Evolutionary conservation across 2,329 filamentous ascomycete species (phyloP), one percentile per base, ranked within the genome.

Genomic region (Penicillium sp.): DNA sequence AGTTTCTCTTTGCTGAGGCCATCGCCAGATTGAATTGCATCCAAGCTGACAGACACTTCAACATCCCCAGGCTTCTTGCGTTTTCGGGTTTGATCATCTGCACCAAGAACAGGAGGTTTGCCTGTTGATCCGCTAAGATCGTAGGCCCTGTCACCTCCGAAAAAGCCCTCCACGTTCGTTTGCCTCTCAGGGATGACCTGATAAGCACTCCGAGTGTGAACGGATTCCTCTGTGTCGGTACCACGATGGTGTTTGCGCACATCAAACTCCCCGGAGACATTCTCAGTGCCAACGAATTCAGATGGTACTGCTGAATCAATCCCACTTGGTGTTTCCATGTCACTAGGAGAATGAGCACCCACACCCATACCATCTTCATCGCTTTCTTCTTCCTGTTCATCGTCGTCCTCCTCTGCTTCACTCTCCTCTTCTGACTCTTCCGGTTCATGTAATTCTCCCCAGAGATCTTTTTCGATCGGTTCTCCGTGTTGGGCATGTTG

Each of bases 21-120:
- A 64, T 91, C 90, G 58, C 87, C 83, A 38, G 84, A 81, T 61
- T 85, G 85, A 57, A 99, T 74, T 36, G 88, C 83, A 69, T 97
- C 93, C 5, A 90, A 85, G 67, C 97, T 91, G 60, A 99, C 85
- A 25, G 91, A 90, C 28, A 97, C 88, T 64, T 99, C 94, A 25
- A 99, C 84, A 71, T 99, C 94, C 38, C 93, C 94, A 4, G 89
- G 92, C 82, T 97, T 96, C 85, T 97, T 99, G 67, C 91, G 84
- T 78, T 95, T 94, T 67, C 90, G 79, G 51, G 73, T 81, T 53
- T 91, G 85, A 56, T 91, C 89, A 25, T 95, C 90, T 60, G 85
- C 83, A 11, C 92, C 94, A 4, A 99, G 83, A 3, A 95, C 83
- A 0, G 89, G 88, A 58, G 90, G 74, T 57, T 80, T 78, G 22